Percentiles rank a stretch among this genome's conserved stretches.
Conservation (phyloP, 75 land plant species). For the Chamaecyparis obtusa region DNA sequence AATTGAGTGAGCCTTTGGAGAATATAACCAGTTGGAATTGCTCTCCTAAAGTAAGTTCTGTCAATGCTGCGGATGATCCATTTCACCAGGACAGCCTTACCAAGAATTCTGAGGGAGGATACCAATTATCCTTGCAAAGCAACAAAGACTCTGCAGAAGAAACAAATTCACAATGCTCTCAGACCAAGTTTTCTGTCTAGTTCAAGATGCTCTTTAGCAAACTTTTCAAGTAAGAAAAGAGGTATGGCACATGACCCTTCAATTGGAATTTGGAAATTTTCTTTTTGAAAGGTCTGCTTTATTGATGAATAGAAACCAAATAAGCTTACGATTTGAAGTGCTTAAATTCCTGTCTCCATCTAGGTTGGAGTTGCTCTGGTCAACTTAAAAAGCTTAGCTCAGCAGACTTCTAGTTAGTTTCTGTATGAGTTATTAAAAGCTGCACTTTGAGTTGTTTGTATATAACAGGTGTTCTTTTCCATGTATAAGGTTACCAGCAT, state of each 20-base stretch:
- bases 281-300: background rate
- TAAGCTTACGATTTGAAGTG: background rate
- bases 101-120: conserved; percentile 2
- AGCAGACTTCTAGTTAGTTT: background rate
- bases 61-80: conserved; percentile 7
- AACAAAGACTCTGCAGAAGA: background rate
- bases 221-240: background rate
- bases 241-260: background rate
- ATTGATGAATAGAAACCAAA: background rate
- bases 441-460: background rate
- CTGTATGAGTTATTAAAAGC: background rate
- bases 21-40: conserved; percentile 3
- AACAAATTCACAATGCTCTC: background rate
- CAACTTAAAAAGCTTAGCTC: background rate
- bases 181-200: background rate
- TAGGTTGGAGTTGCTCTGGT: background rate
- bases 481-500: background rate
- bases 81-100: conserved; percentile 8
- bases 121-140: background rate
- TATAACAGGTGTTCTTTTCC: background rate
- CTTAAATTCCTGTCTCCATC: background rate
- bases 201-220: background rate
- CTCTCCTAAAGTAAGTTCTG: conserved; percentile 8
- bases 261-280: background rate
- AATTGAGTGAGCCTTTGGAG: conserved; percentile 1